These are phyloP conservation scores for Aspergillus sp. DNA, from an alignment of 2,329 filamentous ascomycete species.

Conservation along the genomic window DNA sequence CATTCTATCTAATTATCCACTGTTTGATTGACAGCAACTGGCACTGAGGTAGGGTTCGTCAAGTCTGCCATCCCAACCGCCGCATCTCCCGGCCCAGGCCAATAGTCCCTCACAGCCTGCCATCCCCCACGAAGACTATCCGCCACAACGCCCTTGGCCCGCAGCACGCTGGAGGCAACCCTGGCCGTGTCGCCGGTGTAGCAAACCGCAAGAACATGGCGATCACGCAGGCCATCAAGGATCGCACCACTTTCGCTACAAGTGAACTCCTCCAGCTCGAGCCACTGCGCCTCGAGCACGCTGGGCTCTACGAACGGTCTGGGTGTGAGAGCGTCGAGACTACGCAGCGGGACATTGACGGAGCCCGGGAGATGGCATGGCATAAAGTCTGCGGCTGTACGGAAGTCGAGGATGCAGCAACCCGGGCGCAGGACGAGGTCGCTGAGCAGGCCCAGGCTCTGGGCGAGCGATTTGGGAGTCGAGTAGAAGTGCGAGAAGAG, in stretches of 20 bases:
- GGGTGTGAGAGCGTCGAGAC: constrained; percentile 20
- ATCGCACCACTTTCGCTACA: constrained; percentile 12
- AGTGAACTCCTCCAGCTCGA: constrained; percentile 38
- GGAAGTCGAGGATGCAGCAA: constrained; percentile 38
- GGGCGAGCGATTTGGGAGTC: constrained; percentile 11
- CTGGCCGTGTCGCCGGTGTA: constrained; percentile 48
- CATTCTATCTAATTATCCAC: no score
- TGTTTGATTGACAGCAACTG: no score
- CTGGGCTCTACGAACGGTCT: constrained; percentile 41
- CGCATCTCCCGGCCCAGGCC: no score
- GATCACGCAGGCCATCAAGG: constrained; percentile 16
- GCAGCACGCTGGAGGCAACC: constrained; percentile 45
- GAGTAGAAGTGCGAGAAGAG: constrained; percentile 32
- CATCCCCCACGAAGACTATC: constrained; percentile 40
- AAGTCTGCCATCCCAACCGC: no score
- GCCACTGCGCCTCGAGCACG: constrained; percentile 40
- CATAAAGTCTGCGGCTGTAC: constrained; percentile 35
- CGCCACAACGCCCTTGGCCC: constrained; percentile 41
- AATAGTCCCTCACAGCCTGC: constrained; percentile 17
- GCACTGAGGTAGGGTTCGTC: no score
- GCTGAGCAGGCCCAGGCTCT: constrained; percentile 13
- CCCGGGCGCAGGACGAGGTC: constrained; percentile 18
- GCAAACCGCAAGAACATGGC: constrained; percentile 41
- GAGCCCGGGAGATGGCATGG: constrained; percentile 37
- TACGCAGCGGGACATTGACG: constrained; percentile 37